These are phyloP conservation scores for Baudoinia panamericana DNA, from an alignment of 495 filamentous ascomycete species.

Conservation along the genomic window DNA sequence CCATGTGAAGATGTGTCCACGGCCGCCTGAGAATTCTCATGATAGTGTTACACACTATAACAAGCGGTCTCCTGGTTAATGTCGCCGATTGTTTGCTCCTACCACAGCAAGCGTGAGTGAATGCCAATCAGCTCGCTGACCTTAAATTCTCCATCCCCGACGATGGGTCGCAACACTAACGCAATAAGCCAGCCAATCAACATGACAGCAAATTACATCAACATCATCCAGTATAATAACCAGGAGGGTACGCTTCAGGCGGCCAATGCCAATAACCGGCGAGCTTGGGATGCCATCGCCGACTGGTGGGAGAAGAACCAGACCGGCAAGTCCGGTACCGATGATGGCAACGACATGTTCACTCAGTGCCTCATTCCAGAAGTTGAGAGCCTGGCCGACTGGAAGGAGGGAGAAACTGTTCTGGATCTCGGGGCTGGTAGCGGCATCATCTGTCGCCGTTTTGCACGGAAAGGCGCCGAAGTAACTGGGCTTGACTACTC, in stretches of 20 bases:
- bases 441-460: slow-evolving; percentile 7
- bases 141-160: too few species aligned
- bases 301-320: slow-evolving; percentile 7
- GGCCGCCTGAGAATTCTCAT: too few species aligned
- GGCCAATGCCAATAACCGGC: slow-evolving; percentile 1
- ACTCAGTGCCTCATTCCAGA: slow-evolving; percentile 4
- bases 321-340: too few species aligned
- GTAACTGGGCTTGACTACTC: slow-evolving; percentile 7
- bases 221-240: neutral
- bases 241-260: neutral
- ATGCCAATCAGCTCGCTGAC: too few species aligned
- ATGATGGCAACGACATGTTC: slow-evolving; percentile 13
- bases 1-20: too few species aligned
- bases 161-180: too few species aligned
- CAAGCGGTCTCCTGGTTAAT: too few species aligned
- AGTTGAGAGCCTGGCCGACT: neutral
- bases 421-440: slow-evolving; percentile 11
- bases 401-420: neutral
- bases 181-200: slow-evolving; percentile 1
- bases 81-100: too few species aligned
- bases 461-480: neutral
- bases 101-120: too few species aligned
- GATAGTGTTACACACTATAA: too few species aligned
- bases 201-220: neutral
- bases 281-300: slow-evolving; percentile 6